Base-by-base conservation (phyloP, 108 stramenopile species). In the Nitzschia inconspicua region DNA sequence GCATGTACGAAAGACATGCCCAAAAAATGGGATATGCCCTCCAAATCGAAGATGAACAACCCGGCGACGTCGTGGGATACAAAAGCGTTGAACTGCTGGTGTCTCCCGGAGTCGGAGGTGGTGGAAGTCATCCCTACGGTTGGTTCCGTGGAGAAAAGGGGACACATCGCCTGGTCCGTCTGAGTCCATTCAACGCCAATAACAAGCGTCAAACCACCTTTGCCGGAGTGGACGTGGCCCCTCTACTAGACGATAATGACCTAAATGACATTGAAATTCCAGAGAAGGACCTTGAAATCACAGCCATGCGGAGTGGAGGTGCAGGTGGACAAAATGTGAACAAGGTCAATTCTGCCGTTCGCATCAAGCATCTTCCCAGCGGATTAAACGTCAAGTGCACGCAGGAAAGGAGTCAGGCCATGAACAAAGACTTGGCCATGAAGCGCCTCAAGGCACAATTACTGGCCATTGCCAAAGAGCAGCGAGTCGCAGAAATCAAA, bases 291-390 rank as follows among this genome's bases (percentile, higher is more conserved):
- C 61, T 90, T 58, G 93, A 91, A 51, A 83, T 94, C 14, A 91
- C 87, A 8, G 81, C 87, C 20, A 86, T 96, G 86, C 63, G 91
- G 7, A 72, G 86, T 43, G 86, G 93, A 18, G 98, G 98, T 0
- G 88, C 91, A 24, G 98, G 98, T 9, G 98, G 98, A n/a, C 98
- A 99, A 74, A 95, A 96, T 66, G 98, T 99, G n/a, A 99, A 99
- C 79, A 99, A 97, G 69, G 97, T 97, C n/a, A 94, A 97, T 52
- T 89, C 90, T 23, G 98, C 95, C 9, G 96, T 99, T 2, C 83
- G 98, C 35, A 78, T 99, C 54, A 95, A 88, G 22, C 98, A 99
- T 66, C n/a, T 95, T n/a, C 98, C 98, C 1, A 91, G 87, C 23
- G 97, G 97, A n/a, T 70, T 95, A 29, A 72, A 76, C 13, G 88